Conservation (phyloP, 108 stramenopile species). For the Skeletonema grethae region DNA sequence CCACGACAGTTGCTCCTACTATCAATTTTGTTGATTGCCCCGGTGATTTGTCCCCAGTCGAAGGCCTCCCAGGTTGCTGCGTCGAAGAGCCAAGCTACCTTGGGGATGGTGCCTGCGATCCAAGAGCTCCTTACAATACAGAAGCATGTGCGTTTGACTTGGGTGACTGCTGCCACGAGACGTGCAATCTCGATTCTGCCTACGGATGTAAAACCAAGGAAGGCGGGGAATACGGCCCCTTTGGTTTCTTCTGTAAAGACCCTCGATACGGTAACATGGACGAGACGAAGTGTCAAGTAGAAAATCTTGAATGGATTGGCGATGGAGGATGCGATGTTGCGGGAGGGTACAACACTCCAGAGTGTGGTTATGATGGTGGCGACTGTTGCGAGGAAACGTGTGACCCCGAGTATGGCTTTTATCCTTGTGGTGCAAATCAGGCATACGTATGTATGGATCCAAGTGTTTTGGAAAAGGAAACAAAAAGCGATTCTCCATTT, state of each 20-base stretch:
- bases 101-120: constrained; percentile 51
- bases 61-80: constrained; percentile 44
- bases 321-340: constrained; percentile 47
- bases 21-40: constrained; percentile 12
- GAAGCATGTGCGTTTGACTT: constrained; percentile 45
- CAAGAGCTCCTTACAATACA: constrained; percentile 48
- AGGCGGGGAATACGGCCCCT: constrained; percentile 49
- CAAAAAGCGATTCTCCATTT: background rate
- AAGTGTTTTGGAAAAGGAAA: background rate
- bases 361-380: constrained; percentile 46
- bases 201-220: constrained; percentile 42
- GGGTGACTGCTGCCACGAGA: constrained; percentile 50
- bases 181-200: constrained; percentile 37
- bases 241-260: constrained; percentile 49
- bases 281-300: constrained; percentile 28
- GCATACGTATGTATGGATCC: constrained; percentile 28
- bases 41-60: constrained; percentile 16
- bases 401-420: constrained; percentile 41
- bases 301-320: constrained; percentile 53
- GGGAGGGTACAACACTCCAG: constrained; percentile 48
- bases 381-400: constrained; percentile 54
- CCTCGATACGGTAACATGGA: constrained; percentile 29
- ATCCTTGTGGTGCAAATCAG: constrained; percentile 44
- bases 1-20: constrained; percentile 6
- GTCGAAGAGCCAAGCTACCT: constrained; percentile 45